Evolutionary conservation across 2,329 filamentous ascomycete genomes (phyloP).

Genomic region (Lasiodiplodia sp.): DNA sequence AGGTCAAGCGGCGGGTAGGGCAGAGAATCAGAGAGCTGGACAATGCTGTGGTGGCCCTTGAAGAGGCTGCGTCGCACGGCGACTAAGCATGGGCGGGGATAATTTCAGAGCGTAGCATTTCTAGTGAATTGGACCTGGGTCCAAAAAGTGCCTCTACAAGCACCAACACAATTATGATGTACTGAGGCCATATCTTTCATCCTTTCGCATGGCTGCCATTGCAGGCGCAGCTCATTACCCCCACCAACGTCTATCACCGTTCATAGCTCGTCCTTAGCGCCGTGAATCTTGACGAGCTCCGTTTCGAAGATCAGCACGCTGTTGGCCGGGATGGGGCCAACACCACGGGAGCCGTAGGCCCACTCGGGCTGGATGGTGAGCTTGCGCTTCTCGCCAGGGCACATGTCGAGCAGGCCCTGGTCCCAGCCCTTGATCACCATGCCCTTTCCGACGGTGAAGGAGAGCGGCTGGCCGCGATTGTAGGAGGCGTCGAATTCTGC

Average conservation of each 20-base stretch:
- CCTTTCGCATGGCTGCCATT: neutral
- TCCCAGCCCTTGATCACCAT: slow-evolving; percentile 97
- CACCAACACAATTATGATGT: neutral
- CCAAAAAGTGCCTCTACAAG: no score
- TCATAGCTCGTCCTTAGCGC: slow-evolving; percentile 28
- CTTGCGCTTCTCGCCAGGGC: slow-evolving; percentile 88
- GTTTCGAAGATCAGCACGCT: slow-evolving; percentile 94
- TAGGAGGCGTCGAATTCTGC: slow-evolving; percentile 78
- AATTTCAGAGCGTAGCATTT: no score
- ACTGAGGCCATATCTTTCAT: neutral
- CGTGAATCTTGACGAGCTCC: slow-evolving; percentile 68
- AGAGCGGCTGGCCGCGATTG: slow-evolving; percentile 76
- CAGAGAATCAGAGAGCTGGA: slow-evolving; percentile 62
- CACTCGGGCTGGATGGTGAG: slow-evolving; percentile 88
- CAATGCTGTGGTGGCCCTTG: slow-evolving; percentile 58
- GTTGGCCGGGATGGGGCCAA: slow-evolving; percentile 80
- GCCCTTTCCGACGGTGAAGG: slow-evolving; percentile 79
- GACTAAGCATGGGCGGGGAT: neutral
- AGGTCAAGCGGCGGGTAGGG: slow-evolving; percentile 60
- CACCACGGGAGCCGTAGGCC: slow-evolving; percentile 78
- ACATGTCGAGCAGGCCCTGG: slow-evolving; percentile 89
- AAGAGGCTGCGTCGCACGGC: slow-evolving; percentile 52
- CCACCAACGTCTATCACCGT: neutral
- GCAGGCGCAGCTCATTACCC: neutral
- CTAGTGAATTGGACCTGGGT: neutral